These are phyloP conservation scores for Achlya hypogyna DNA, from an alignment of 352 stramenopile species.

Conservation along the genomic window DNA sequence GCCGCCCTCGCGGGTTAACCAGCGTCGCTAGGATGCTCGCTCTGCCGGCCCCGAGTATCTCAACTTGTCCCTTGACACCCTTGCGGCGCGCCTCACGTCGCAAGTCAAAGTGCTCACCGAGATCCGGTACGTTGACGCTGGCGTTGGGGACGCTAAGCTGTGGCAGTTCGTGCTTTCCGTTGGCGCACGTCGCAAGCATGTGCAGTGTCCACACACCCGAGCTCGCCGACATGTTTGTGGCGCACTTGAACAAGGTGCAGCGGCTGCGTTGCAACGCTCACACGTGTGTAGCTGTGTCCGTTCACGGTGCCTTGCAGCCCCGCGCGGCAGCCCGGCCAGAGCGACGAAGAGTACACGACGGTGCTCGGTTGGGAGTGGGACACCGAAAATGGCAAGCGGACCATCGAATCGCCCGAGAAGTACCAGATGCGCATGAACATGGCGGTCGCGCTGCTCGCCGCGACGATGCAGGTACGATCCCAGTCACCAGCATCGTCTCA, in stretches of 20 bases:
- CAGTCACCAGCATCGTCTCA: background rate
- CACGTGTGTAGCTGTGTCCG: background rate
- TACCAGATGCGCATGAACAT: conserved; percentile 10
- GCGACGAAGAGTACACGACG: background rate
- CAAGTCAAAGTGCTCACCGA: conserved; percentile 4
- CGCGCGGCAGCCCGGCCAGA: background rate
- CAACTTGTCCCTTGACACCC: conserved; percentile 1
- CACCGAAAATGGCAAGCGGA: background rate
- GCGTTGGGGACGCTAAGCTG: background rate
- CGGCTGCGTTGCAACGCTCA: background rate
- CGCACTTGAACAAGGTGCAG: conserved; percentile 3
- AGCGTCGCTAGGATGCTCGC: conserved; percentile 1
- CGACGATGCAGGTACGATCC: conserved; percentile 7
- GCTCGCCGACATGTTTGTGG: conserved; percentile 9
- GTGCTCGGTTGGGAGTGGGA: conserved; percentile 4
- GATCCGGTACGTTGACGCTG: background rate
- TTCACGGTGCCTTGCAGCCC: background rate
- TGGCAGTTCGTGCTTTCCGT: conserved; percentile 4
- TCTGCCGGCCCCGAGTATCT: background rate
- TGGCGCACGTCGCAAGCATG: conserved; percentile 3
- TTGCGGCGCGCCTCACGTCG: background rate
- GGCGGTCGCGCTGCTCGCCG: background rate
- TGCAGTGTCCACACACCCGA: conserved; percentile 10
- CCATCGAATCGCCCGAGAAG: background rate
- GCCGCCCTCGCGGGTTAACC: background rate